Evolutionary conservation across 2,329 filamentous ascomycete species (phyloP).

Genomic region (Cucurbitaria berberidis): DNA sequence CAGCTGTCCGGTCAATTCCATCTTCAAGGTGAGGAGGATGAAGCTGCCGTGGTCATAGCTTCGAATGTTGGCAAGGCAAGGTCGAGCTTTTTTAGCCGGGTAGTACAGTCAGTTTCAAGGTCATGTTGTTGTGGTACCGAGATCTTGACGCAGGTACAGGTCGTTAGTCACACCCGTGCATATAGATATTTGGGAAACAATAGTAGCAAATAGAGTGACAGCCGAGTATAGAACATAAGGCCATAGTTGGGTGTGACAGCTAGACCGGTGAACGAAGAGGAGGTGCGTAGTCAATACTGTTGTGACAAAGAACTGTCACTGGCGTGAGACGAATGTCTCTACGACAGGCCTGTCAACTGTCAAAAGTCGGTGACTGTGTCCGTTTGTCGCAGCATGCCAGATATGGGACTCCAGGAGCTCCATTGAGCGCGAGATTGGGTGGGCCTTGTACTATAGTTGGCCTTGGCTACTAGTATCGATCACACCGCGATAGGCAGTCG

Average conservation of each 20-base stretch:
- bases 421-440: not conserved
- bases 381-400: not conserved
- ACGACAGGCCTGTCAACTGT: conserved; percentile 29
- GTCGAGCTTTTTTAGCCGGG: conserved; percentile 5
- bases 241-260: not conserved
- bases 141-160: conserved; percentile 22
- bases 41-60: conserved; percentile 1
- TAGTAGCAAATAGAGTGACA: not conserved
- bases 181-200: conserved; percentile 14
- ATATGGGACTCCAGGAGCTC: not conserved
- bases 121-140: conserved; percentile 18
- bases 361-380: conserved; percentile 25
- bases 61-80: conserved; percentile 15
- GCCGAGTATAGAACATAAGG: not conserved
- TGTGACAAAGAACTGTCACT: conserved; percentile 11
- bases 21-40: not conserved
- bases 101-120: conserved; percentile 18
- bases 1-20: conserved; percentile 1
- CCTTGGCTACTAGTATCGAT: not conserved
- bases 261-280: not conserved
- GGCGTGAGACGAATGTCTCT: conserved; percentile 10
- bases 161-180: conserved; percentile 18
- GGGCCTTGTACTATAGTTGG: not conserved
- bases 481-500: not conserved
- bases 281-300: conserved; percentile 7